These are phyloP conservation scores for Mycena galericulata DNA, from an alignment of 768 basidiomycete species.

Conservation along the genomic window DNA sequence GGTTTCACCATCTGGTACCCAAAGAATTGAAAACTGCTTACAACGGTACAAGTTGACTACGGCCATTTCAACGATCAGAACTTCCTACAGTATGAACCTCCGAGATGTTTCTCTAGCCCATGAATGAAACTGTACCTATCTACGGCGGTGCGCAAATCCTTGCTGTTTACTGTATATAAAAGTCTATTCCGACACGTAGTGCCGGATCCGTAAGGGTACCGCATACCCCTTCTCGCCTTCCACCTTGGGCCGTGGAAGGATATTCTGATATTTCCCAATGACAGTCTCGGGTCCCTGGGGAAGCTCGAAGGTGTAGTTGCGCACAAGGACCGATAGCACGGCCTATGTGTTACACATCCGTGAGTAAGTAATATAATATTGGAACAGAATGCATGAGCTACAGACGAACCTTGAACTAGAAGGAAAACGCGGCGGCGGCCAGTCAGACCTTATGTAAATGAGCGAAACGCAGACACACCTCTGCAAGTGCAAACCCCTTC, in stretches of 20 bases:
- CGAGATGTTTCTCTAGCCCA: no score
- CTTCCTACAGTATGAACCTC: no score
- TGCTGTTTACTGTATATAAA: no score
- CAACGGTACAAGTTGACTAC: no score
- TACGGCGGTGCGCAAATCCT: no score
- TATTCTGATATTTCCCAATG: conserved; percentile 44
- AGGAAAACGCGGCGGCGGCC: conserved; percentile 47
- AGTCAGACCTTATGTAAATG: not conserved
- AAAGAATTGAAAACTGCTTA: no score
- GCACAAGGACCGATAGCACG: conserved; percentile 55
- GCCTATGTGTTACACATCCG: conserved; percentile 31
- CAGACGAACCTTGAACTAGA: conserved; percentile 45
- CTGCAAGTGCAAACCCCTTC: conserved; percentile 23
- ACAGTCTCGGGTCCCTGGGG: conserved; percentile 48
- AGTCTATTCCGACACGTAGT: not conserved
- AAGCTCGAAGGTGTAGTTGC: conserved; percentile 55
- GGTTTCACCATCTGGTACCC: no score
- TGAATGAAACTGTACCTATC: no score
- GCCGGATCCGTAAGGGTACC: conserved; percentile 47
- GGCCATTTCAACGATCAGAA: no score
- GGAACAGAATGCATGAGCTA: not conserved
- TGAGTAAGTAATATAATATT: not conserved
- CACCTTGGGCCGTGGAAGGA: conserved; percentile 51
- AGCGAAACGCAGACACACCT: not conserved
- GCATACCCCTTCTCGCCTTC: conserved; percentile 43